Conservation (phyloP, 768 basidiomycete genomes). For the Leccinellum albellum region DNA sequence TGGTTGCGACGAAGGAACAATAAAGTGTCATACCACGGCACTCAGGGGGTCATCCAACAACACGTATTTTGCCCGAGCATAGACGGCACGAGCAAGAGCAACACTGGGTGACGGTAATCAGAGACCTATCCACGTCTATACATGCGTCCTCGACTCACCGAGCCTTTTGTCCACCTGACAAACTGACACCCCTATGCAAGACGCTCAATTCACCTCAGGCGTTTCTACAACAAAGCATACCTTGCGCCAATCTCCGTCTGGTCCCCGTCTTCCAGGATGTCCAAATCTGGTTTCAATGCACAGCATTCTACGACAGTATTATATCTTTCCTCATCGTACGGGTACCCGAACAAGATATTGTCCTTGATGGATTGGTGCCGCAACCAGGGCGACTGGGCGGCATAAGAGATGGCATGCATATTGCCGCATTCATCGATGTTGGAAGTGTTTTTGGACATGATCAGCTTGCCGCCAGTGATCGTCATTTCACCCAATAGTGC, state of each 20-base stretch:
- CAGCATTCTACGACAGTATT: conserved; percentile 78
- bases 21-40: conserved; percentile 57
- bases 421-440: conserved; percentile 57
- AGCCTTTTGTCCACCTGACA: conserved; percentile 83
- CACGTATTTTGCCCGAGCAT: conserved; percentile 64
- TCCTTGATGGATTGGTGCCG: conserved; percentile 71
- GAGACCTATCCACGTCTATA: not conserved
- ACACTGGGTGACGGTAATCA: conserved; percentile 43
- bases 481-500: conserved; percentile 41
- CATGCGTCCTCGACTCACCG: conserved; percentile 40
- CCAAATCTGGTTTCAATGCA: conserved; percentile 75
- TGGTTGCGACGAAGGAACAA: not conserved
- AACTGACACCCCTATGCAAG: conserved; percentile 55
- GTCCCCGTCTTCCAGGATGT: conserved; percentile 84
- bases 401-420: conserved; percentile 65
- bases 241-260: conserved; percentile 78
- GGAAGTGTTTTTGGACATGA: conserved; percentile 46
- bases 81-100: conserved; percentile 79
- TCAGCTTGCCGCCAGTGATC: conserved; percentile 31
- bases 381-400: conserved; percentile 69
- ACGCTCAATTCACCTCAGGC: not conserved
- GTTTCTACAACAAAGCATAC: conserved; percentile 22
- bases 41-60: conserved; percentile 81
- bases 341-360: conserved; percentile 78
- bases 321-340: conserved; percentile 68